Evolutionary conservation across 1,284 basidiomycete genomes (phyloP).

Genomic region (Ceratobasidium sp.): DNA sequence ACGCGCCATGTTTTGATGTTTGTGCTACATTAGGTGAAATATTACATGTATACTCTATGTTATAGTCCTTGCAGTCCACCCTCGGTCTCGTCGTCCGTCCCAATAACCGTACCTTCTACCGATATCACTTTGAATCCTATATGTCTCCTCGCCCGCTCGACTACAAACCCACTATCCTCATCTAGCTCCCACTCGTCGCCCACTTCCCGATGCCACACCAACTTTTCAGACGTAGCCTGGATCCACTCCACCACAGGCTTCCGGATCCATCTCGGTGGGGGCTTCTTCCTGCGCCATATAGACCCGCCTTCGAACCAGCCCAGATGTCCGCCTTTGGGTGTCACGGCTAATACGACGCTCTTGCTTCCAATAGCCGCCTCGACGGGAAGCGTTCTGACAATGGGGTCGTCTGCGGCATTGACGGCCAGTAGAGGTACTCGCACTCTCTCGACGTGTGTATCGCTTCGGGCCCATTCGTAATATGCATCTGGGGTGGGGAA

Average conservation of each 20-base stretch:
- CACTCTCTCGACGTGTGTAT: constrained; percentile 62
- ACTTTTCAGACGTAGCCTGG: constrained; percentile 27
- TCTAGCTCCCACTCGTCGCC: constrained; percentile 26
- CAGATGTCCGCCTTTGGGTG: constrained; percentile 86
- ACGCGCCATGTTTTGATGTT: constrained; percentile 1
- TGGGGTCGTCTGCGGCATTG: constrained; percentile 91
- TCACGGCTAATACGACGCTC: constrained; percentile 71
- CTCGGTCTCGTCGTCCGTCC: constrained; percentile 22
- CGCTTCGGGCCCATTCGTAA: constrained; percentile 73
- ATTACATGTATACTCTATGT: constrained; percentile 3
- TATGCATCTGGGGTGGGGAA: constrained; percentile 80
- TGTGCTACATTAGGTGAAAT: not conserved
- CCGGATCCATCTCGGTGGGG: constrained; percentile 40
- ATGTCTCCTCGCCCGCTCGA: constrained; percentile 17
- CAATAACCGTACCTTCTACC: constrained; percentile 22
- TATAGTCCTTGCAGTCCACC: constrained; percentile 30
- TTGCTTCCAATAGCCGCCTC: constrained; percentile 37
- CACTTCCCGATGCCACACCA: not conserved
- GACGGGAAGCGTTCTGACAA: constrained; percentile 62
- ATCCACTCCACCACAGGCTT: constrained; percentile 42
- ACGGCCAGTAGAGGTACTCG: constrained; percentile 79
- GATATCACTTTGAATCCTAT: constrained; percentile 27
- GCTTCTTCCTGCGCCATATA: constrained; percentile 36
- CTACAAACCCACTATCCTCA: constrained; percentile 26
- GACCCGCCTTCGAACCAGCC: constrained; percentile 85